Evolutionary conservation across 208 protist species (phyloP).

Genomic region (Blechomonas ayalai): DNA sequence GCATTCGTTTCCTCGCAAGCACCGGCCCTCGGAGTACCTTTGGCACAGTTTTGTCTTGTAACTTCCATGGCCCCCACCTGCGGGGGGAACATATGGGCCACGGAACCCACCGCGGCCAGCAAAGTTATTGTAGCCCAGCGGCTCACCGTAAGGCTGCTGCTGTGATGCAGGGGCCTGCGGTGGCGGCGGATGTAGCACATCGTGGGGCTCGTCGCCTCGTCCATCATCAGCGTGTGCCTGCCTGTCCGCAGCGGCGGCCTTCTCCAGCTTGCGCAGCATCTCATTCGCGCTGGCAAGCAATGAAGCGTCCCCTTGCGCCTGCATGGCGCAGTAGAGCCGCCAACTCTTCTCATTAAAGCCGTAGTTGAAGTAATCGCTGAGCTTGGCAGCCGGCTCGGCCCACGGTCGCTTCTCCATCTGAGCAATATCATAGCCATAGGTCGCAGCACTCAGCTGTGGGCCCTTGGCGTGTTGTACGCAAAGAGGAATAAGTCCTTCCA

Average conservation of each 20-base stretch:
- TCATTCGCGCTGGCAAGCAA: slow-evolving; percentile 45
- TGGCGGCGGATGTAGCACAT: background rate
- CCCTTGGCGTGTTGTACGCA: slow-evolving; percentile 52
- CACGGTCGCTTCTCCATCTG: slow-evolving; percentile 77
- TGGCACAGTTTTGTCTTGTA: slow-evolving; percentile 79
- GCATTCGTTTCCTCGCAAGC: slow-evolving; percentile 56
- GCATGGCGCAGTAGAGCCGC: slow-evolving; percentile 79
- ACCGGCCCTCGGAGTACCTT: slow-evolving; percentile 59
- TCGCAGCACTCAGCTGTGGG: slow-evolving; percentile 48
- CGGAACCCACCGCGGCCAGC: background rate
- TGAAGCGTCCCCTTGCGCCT: slow-evolving; percentile 53
- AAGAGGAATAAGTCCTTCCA: slow-evolving; percentile 58
- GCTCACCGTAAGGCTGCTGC: slow-evolving; percentile 4
- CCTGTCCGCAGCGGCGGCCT: slow-evolving; percentile 11
- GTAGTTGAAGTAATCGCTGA: slow-evolving; percentile 89
- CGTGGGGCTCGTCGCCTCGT: background rate
- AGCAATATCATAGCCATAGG: slow-evolving; percentile 80
- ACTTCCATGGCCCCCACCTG: slow-evolving; percentile 1
- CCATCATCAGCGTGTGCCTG: background rate
- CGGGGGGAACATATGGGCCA: too few relatives aligned
- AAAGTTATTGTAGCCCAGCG: background rate
- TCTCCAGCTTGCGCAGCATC: slow-evolving; percentile 45
- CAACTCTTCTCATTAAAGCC: slow-evolving; percentile 86
- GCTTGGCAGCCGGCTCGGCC: slow-evolving; percentile 66
- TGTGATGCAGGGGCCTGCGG: background rate